Base-by-base conservation (phyloP, 495 filamentous ascomycete genomes). In the Baudoinia panamericana region DNA sequence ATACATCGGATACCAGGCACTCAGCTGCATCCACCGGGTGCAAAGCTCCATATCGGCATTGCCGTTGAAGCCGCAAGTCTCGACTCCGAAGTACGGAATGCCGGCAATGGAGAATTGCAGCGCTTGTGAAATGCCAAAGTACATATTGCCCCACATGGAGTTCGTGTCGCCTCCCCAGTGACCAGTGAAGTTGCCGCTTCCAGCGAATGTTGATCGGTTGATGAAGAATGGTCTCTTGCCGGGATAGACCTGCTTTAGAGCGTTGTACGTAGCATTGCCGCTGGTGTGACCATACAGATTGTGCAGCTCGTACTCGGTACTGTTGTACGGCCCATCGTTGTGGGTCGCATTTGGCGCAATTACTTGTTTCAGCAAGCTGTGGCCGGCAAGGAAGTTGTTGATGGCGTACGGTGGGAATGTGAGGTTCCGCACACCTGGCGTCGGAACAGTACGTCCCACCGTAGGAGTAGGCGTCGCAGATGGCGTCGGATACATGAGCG, bases 111-210 rank as follows among this genome's bases (percentile, higher is more conserved):
- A 21, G 34, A 49, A 49, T 13, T 43, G 39, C 13, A 49, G 27
- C 5, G 46, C 46, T 30, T 49, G 46, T 13, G 9, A 23, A 53
- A 92, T 90, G 30, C 36, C 37, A 26, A 44, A 43, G 34, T 49
- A 49, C 46, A 50, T 50, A 32, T 31, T 40, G 13, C 46, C 46
- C 46, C 46, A 50, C 18, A 13, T 47, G 9, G 22, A 31, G 66
- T 62, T 61, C 51, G 88, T 92, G 55, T 92, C 84, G n/a, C 84
- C 84, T 7, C 83, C 42, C 43, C 43, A 49, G 32, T 43, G 46
- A 19, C 39, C 39, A 0, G 46, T 12, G 29, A 49, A 45, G 16
- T 34, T 39, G 6, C 46, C 46, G 23, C 40, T 44, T 2, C 49
- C 49, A 16, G 46, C 36, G 24, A 46, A 52, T 13, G 49, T 52